Evolutionary conservation across 2,329 filamentous ascomycete species (phyloP), one percentile per base, ranked within the genome.

Genomic region (Venturia asperata): DNA sequence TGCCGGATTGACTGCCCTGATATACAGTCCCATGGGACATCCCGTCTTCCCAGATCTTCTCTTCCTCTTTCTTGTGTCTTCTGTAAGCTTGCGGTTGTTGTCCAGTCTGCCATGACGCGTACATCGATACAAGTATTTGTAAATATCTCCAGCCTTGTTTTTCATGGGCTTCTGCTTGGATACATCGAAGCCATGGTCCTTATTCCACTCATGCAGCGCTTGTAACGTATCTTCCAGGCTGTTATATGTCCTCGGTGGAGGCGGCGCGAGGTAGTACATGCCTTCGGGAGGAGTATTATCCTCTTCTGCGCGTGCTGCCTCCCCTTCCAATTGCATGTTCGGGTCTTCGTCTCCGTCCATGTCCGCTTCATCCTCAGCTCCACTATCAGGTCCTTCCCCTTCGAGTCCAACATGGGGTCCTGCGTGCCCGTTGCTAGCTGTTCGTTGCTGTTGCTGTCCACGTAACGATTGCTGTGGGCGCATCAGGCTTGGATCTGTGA

Each of bases 71-170:
- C 65, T 64, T 4, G 27, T 47, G 24, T 52, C 62, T 7, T 66
- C 65, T 30, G 52, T 61, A 17, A 66, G 61, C 55, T 66, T 66
- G 43, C 61, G 65, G 13, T 63, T 66, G 63, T 66, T 66, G 56
- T 64, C 65, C 1, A 64, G 63, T 41, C 60, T 64, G 52, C 65
- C 65, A 45, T 66, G 65, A n/a, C 63, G 62, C 24, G 65, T 66
- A 60, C 65, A 66, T 21, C 52, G 45, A 39, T 64, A 64, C 30
- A 65, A 41, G 55, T 65, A 65, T 43, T 64, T 64, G 43, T 66
- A 66, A 13, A 64, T 43, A 27, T 66, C 55, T 49, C 65, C 62
- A 45, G 42, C 55, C 62, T 65, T 64, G 41, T 66, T 66, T 52
- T 66, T 66, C 37, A 43, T 43, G 19, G 65, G 49, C 43, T 66